These are phyloP conservation scores for Pythium dissimile DNA, from an alignment of 352 stramenopile genomes.

Conservation along the genomic window DNA sequence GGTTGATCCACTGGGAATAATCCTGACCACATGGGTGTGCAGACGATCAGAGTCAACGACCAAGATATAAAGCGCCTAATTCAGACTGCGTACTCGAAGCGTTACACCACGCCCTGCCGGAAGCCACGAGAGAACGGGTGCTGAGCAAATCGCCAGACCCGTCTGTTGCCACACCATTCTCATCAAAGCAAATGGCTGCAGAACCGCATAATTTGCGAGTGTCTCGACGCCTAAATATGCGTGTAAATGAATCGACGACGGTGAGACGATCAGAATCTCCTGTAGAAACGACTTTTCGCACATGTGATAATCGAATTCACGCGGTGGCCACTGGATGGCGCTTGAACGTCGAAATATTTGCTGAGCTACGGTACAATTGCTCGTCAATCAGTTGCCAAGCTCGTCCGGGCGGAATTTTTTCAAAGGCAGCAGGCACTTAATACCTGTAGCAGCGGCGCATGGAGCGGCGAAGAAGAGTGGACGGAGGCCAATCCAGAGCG, in stretches of 20 bases:
- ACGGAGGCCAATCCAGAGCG: conserved; percentile 4
- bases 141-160: background rate
- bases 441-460: background rate
- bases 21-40: conserved; percentile 3
- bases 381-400: too few relatives aligned
- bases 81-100: conserved; percentile 10
- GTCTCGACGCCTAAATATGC: background rate
- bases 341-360: too few relatives aligned
- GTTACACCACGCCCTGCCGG: background rate
- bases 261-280: background rate
- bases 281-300: too few relatives aligned
- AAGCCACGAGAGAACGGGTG: background rate
- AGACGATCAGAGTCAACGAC: background rate
- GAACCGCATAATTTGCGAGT: background rate
- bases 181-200: background rate
- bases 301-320: too few relatives aligned
- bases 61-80: background rate
- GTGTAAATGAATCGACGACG: background rate
- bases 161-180: background rate
- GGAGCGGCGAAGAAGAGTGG: background rate
- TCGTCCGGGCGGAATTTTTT: too few relatives aligned
- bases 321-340: too few relatives aligned
- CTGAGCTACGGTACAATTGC: too few relatives aligned
- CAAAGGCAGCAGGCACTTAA: too few relatives aligned
- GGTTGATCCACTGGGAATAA: conserved; percentile 12